These are phyloP conservation scores for Psilocybe tampanensis DNA, from an alignment of 768 basidiomycete species.

Conservation along the genomic window DNA sequence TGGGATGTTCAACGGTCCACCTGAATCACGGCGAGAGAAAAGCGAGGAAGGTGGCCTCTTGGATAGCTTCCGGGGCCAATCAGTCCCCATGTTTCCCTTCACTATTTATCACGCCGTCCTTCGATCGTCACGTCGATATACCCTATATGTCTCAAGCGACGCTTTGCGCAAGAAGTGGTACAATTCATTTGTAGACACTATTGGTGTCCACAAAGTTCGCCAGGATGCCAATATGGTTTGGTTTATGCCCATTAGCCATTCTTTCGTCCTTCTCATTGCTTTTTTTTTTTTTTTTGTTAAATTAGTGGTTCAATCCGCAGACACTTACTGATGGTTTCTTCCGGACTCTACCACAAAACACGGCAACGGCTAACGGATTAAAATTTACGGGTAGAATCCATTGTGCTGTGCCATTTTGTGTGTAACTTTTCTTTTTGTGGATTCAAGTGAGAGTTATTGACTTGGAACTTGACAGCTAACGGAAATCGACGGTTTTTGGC, in stretches of 20 bases:
- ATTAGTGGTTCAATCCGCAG: conserved; percentile 70
- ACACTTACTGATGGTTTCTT: conserved; percentile 65
- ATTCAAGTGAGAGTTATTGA: not conserved
- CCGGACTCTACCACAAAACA: conserved; percentile 42
- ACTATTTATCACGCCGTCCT: conserved; percentile 72
- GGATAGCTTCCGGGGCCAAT: conserved; percentile 54
- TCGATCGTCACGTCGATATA: conserved; percentile 63
- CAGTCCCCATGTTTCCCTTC: conserved; percentile 70
- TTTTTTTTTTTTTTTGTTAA: not conserved
- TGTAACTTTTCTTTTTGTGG: conserved; percentile 19
- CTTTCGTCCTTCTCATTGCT: not conserved
- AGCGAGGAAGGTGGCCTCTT: conserved; percentile 59
- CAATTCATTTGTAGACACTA: conserved; percentile 57
- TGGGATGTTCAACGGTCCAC: conserved; percentile 58
- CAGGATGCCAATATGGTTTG: conserved; percentile 76
- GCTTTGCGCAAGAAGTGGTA: conserved; percentile 64
- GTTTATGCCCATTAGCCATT: conserved; percentile 1
- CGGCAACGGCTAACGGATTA: conserved; percentile 24
- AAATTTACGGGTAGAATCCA: conserved; percentile 60
- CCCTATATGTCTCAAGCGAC: conserved; percentile 67
- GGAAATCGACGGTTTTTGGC: conserved; percentile 60
- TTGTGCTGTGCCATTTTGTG: conserved; percentile 67
- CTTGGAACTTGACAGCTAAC: conserved; percentile 37
- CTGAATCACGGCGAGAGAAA: conserved; percentile 67
- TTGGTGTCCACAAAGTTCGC: conserved; percentile 62